These are phyloP conservation scores for Podila epicladia DNA, from an alignment of 192 early-diverging fungal genomes.

Conservation along the genomic window DNA sequence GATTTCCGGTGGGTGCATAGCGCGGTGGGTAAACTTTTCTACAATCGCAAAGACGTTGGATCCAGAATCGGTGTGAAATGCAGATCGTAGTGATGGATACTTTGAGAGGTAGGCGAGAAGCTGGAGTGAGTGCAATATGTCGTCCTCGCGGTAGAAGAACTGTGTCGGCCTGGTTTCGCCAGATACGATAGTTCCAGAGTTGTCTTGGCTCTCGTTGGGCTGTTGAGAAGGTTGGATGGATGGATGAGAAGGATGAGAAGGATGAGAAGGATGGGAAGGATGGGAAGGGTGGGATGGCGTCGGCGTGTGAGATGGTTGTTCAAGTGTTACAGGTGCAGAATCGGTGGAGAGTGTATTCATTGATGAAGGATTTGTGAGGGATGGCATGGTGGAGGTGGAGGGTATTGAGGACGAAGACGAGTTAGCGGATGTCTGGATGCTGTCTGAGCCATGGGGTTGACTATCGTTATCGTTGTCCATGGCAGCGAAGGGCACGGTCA, in stretches of 20 bases:
- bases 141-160: conserved; percentile 79
- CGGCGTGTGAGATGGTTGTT: no score
- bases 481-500: conserved; percentile 11
- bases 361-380: conserved; percentile 2
- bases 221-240: conserved; percentile 8
- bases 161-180: conserved; percentile 38
- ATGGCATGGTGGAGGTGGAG: conserved; percentile 6
- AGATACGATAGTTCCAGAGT: conserved; percentile 11
- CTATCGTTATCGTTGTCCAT: background rate
- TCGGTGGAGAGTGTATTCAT: background rate
- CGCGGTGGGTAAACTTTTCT: conserved; percentile 76
- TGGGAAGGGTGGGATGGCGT: no score
- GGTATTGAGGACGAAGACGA: conserved; percentile 23
- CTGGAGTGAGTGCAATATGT: conserved; percentile 85
- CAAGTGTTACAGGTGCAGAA: no score
- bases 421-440: background rate
- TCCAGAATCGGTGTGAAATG: conserved; percentile 59
- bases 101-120: conserved; percentile 91
- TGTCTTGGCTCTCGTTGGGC: background rate
- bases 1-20: conserved; percentile 67
- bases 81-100: conserved; percentile 82
- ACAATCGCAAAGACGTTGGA: conserved; percentile 82
- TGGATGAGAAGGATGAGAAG: conserved; percentile 6
- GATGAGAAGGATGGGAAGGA: conserved; percentile 8
- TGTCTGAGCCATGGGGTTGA: background rate